Evolutionary conservation across 495 filamentous ascomycete genomes (phyloP), one percentile per base, ranked within the genome.

Genomic region (Terfezia claveryi): DNA sequence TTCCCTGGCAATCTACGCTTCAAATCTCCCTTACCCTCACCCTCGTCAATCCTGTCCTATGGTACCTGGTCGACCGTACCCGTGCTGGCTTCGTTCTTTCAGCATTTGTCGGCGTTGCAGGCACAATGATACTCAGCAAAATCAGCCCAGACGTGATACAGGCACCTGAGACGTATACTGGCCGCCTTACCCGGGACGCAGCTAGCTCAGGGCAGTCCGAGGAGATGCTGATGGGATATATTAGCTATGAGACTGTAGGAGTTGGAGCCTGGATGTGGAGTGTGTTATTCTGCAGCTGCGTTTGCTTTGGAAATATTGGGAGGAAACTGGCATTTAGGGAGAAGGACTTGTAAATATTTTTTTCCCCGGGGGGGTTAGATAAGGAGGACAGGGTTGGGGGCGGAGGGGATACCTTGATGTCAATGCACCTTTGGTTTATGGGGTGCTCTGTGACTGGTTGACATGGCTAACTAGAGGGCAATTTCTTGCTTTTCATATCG

Each of bases 221-320:
- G 54, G 27, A 32, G 27, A 32, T 73, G 10, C 61, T 81, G 50
- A 72, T 68, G 20, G 76, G 76, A 8, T 61, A 79, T 2, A 70
- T 84, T 8, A 81, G 75, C 46, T 78, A 82, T 58, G 87, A 93
- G 66, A 81, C 72, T 55, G 69, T 94, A 23, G 89, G 83, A 11
- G 80, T 81, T 38, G 76, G 76, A 36, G 84, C 85, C 10, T 98
- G 91, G 89, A 78, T 94, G 59, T 73, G 85, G 32, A 92, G 83
- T 65, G 87, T 95, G 37, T 65, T 98, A 60, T 98, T 95, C 70
- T 94, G 91, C 66, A 85, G 80, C 53, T 85, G 84, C 58, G 80
- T 96, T 32, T 95, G 87, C 68, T 95, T 98, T 74, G 91, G 91
- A 23, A 95, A 94, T 67, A 83, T 96, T 62, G 91, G 91, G 9